A percentile compares a stretch with the other conserved stretches of the same genome.
phyloP scores from a whole-genome alignment of 1,284 basidiomycete species.

The Ustilago nuda region DNA sequence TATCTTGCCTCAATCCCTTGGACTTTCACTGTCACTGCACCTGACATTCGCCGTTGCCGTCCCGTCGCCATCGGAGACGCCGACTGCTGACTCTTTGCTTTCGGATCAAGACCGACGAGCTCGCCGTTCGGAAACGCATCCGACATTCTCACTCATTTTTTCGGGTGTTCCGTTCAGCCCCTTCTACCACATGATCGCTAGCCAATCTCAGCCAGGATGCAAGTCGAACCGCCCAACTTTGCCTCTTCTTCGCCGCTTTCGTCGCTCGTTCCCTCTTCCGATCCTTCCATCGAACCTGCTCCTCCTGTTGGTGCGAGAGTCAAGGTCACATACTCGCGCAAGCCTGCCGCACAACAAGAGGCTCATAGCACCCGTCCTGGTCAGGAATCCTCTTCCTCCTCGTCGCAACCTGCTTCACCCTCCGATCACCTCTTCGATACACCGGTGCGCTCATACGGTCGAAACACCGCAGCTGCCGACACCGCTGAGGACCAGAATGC shows the following conservation, averaged over 20 bases:
- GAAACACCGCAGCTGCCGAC: background rate
- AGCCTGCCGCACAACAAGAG: slow-evolving; percentile 14
- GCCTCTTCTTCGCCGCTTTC: slow-evolving; percentile 32
- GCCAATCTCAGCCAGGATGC: slow-evolving; percentile 21
- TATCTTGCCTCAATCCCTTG: too few species aligned
- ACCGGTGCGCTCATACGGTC: slow-evolving; percentile 36
- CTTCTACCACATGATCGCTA: background rate
- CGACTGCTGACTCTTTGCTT: background rate
- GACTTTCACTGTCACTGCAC: background rate
- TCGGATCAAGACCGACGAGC: slow-evolving; percentile 2
- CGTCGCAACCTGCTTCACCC: slow-evolving; percentile 35
- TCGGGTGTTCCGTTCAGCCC: background rate
- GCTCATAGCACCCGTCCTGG: background rate
- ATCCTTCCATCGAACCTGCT: slow-evolving; percentile 32
- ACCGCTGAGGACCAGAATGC: slow-evolving; percentile 11
- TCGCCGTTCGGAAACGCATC: slow-evolving; percentile 1
- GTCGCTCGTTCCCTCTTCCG: slow-evolving; percentile 42
- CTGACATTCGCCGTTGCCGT: background rate
- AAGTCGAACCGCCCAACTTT: slow-evolving; percentile 22
- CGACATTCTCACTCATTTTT: background rate
- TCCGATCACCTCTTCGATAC: slow-evolving; percentile 38
- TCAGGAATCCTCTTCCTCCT: slow-evolving; percentile 26
- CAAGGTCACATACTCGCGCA: slow-evolving; percentile 47
- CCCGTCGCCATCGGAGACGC: background rate
- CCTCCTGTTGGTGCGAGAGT: slow-evolving; percentile 20